Evolutionary conservation across 495 filamentous ascomycete species (phyloP).

Genomic region (Lophium mytilinum): DNA sequence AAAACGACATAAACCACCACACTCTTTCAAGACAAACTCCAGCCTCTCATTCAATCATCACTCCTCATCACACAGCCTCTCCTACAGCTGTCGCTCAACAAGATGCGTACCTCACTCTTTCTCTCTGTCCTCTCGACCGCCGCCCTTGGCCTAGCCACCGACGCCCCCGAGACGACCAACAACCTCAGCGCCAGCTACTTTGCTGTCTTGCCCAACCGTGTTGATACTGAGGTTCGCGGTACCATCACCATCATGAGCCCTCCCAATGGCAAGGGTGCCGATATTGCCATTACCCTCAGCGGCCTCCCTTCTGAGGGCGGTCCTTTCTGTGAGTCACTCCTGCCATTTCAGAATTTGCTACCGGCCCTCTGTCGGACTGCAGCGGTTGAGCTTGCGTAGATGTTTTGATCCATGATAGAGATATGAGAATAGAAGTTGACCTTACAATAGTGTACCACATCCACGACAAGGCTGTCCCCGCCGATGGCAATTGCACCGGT

Average conservation of each 20-base stretch:
- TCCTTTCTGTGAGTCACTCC: conserved; percentile 57
- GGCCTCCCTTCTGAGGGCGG: conserved; percentile 59
- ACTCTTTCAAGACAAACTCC: background rate
- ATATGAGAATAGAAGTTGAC: background rate
- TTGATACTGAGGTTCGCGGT: conserved; percentile 53
- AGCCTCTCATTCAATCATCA: background rate
- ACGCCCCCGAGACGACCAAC: conserved; percentile 52
- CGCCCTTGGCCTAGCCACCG: conserved; percentile 35
- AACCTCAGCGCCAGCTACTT: conserved; percentile 50
- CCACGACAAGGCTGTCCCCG: conserved; percentile 64
- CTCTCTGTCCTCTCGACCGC: conserved; percentile 38
- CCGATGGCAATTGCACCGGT: conserved; percentile 68
- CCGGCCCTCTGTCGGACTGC: too few relatives aligned
- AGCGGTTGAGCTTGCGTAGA: background rate
- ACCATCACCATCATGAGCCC: conserved; percentile 47
- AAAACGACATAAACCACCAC: background rate
- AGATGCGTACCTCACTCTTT: conserved; percentile 37
- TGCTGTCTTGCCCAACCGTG: conserved; percentile 49
- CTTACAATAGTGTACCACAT: conserved; percentile 64
- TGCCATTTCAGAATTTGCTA: background rate
- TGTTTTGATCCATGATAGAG: background rate
- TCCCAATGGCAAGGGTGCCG: conserved; percentile 53
- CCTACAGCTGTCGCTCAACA: conserved; percentile 10
- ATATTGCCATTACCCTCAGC: conserved; percentile 50
- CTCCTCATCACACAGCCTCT: background rate